These are phyloP conservation scores for Blastobotrys buckinghamii DNA, from an alignment of 1,139 yeast genomes.

Conservation along the genomic window DNA sequence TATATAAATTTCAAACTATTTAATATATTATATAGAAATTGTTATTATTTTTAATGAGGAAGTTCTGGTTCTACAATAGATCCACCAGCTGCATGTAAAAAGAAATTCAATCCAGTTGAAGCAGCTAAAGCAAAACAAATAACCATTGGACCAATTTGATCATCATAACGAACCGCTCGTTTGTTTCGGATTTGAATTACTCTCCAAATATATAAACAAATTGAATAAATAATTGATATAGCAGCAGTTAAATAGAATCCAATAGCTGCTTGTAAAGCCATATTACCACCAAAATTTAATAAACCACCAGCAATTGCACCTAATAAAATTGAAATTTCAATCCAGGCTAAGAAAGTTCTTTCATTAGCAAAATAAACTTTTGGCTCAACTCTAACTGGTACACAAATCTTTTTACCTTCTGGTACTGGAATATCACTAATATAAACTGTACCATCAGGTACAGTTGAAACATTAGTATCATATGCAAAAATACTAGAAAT, in stretches of 20 bases:
- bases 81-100: slow-evolving; percentile 22
- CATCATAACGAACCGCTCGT: slow-evolving; percentile 80
- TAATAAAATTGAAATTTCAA: slow-evolving; percentile 88
- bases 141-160: slow-evolving; percentile 78
- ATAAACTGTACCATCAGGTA: slow-evolving; percentile 76
- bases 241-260: slow-evolving; percentile 86
- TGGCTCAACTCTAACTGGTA: slow-evolving; percentile 97
- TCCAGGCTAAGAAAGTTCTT: slow-evolving; percentile 95
- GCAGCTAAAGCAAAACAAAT: slow-evolving; percentile 69
- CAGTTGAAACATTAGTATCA: slow-evolving; percentile 58
- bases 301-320: slow-evolving; percentile 94
- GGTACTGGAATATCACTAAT: slow-evolving; percentile 50
- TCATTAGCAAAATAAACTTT: slow-evolving; percentile 98
- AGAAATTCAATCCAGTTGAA: slow-evolving; percentile 67
- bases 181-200: slow-evolving; percentile 77
- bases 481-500: slow-evolving; percentile 25
- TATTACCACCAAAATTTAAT: slow-evolving; percentile 79
- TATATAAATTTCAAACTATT: too few species aligned
- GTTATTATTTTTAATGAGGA: slow-evolving; percentile 1
- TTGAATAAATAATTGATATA: slow-evolving; percentile 66
- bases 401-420: slow-evolving; percentile 82
- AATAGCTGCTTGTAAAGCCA: slow-evolving; percentile 74
- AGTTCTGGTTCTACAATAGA: neutral
- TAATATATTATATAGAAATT: neutral
- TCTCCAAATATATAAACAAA: slow-evolving; percentile 72